Evolutionary conservation across 1,284 basidiomycete genomes (phyloP).

Genomic region (Ustilago xerochloae): DNA sequence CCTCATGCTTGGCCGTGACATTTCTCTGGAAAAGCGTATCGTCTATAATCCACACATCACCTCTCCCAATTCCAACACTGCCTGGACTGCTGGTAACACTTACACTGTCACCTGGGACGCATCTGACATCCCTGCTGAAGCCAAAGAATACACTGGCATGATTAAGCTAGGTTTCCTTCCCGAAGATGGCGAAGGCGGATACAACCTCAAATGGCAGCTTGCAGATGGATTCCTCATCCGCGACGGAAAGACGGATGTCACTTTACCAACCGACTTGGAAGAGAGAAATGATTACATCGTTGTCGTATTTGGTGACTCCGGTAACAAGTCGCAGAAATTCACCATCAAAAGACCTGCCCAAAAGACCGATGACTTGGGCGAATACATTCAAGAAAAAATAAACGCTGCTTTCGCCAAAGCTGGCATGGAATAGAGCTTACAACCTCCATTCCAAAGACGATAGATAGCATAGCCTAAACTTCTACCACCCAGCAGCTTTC

Average conservation of each 20-base stretch:
- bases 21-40: conserved; percentile 30
- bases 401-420: conserved; percentile 12
- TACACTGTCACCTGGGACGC: conserved; percentile 39
- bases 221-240: conserved; percentile 31
- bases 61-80: conserved; percentile 12
- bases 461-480: conserved; percentile 8
- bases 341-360: conserved; percentile 14
- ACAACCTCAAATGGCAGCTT: conserved; percentile 40
- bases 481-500: not conserved
- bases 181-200: conserved; percentile 34
- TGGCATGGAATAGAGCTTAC: not conserved
- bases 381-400: conserved; percentile 11
- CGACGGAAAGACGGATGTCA: conserved; percentile 19
- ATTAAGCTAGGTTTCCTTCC: conserved; percentile 50
- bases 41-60: conserved; percentile 53
- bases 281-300: conserved; percentile 41
- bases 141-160: conserved; percentile 12
- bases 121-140: conserved; percentile 29
- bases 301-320: conserved; percentile 46
- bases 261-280: conserved; percentile 25
- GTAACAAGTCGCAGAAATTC: conserved; percentile 37
- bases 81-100: conserved; percentile 33
- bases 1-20: conserved; percentile 21
- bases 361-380: not conserved
- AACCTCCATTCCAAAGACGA: not conserved